Conservation (phyloP, 202 grass and related monocot genomes). For the Hordeum pubiflorum region DNA sequence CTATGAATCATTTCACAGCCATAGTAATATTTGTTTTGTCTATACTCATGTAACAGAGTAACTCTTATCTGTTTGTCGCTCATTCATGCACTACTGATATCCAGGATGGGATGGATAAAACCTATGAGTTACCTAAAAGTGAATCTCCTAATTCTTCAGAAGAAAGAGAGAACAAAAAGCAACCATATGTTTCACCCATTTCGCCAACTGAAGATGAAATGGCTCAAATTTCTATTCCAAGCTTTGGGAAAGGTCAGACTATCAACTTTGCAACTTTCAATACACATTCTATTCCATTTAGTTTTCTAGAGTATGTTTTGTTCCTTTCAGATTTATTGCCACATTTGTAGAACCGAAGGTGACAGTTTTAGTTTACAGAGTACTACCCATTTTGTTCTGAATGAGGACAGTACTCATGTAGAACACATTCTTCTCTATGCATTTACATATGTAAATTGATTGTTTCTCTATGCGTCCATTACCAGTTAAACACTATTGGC, state of each 20-base stretch:
- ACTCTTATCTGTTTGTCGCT: not conserved
- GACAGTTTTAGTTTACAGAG: not conserved
- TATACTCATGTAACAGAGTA: not conserved
- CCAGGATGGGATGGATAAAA: conserved; percentile 25
- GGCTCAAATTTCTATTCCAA: conserved; percentile 32
- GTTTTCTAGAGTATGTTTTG: not conserved
- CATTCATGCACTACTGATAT: conserved; percentile 1
- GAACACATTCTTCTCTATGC: not conserved
- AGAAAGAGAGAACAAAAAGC: conserved; percentile 25
- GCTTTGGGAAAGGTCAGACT: conserved; percentile 37
- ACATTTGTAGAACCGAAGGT: not conserved
- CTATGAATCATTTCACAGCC: conserved; percentile 1
- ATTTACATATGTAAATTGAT: not conserved
- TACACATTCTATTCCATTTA: not conserved
- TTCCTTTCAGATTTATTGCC: not conserved
- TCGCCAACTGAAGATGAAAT: conserved; percentile 39
- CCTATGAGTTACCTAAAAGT: conserved; percentile 14
- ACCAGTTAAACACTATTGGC: not conserved
- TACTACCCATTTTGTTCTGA: not conserved
- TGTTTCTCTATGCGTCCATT: not conserved
- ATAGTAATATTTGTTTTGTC: conserved; percentile 8
- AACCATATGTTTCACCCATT: conserved; percentile 24
- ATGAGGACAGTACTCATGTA: not conserved
- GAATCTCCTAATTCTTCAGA: conserved; percentile 32
- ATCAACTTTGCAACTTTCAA: not conserved